These are phyloP conservation scores for Wickerhamomyces chambardii DNA, from an alignment of 805 yeast genomes.

Conservation along the genomic window DNA sequence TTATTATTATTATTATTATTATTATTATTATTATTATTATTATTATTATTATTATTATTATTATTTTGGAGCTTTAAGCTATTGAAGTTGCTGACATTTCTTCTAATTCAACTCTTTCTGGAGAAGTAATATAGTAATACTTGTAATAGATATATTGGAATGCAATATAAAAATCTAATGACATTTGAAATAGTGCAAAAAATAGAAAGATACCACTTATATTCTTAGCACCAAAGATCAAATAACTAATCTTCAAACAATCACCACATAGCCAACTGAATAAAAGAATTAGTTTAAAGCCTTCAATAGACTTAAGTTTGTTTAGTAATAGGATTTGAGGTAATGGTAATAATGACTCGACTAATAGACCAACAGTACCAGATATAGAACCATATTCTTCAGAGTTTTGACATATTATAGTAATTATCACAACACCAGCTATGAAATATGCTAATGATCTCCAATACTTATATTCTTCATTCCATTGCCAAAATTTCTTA, in stretches of 20 bases:
- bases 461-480: slow-evolving; percentile 49
- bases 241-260: slow-evolving; percentile 62
- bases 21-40: not conserved
- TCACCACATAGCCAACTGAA: slow-evolving; percentile 91
- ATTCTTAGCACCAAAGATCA: slow-evolving; percentile 68
- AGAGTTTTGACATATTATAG: slow-evolving; percentile 27
- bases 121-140: slow-evolving; percentile 18
- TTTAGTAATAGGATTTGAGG: slow-evolving; percentile 70
- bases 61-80: not conserved
- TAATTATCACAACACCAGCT: slow-evolving; percentile 16
- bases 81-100: slow-evolving; percentile 1
- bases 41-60: no score
- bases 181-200: slow-evolving; percentile 74
- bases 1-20: not conserved
- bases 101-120: slow-evolving; percentile 4
- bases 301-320: slow-evolving; percentile 60
- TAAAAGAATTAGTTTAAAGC: slow-evolving; percentile 67
- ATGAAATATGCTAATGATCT: slow-evolving; percentile 36
- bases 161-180: slow-evolving; percentile 63
- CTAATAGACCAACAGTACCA: slow-evolving; percentile 57
- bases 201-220: slow-evolving; percentile 55
- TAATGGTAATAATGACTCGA: slow-evolving; percentile 66
- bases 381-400: slow-evolving; percentile 37
- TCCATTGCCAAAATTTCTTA: slow-evolving; percentile 83
- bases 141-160: slow-evolving; percentile 64